Evolutionary conservation across 805 yeast genomes (phyloP).

Genomic region (Metschnikowia picachoensis): DNA sequence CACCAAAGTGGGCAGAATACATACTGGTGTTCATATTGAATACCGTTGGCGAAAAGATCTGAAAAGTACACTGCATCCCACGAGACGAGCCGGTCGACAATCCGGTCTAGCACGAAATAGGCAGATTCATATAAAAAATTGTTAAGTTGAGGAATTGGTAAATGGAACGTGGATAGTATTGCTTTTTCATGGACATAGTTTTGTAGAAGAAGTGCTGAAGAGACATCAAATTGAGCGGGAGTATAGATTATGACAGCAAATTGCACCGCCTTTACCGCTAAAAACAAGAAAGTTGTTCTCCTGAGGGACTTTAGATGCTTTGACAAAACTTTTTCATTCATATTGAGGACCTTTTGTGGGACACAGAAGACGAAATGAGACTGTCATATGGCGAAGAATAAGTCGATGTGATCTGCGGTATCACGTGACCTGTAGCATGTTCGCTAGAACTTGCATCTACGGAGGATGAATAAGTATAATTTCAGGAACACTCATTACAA

Average conservation of each 20-base stretch:
- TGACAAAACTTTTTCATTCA: not conserved
- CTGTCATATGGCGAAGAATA: too few species aligned
- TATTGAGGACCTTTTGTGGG: not conserved
- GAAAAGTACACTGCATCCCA: constrained; percentile 88
- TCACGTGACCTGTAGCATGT: too few species aligned
- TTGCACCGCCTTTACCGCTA: constrained; percentile 36
- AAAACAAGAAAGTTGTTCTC: constrained; percentile 17
- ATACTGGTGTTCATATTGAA: constrained; percentile 80
- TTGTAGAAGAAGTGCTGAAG: constrained; percentile 36
- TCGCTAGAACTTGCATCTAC: too few species aligned
- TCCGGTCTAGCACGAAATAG: constrained; percentile 6
- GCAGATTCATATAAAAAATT: not conserved
- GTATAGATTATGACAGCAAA: constrained; percentile 32
- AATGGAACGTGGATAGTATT: constrained; percentile 9
- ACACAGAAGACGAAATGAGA: too few species aligned
- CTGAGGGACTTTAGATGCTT: not conserved
- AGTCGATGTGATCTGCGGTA: too few species aligned
- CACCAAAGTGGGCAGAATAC: constrained; percentile 85
- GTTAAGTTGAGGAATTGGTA: constrained; percentile 3
- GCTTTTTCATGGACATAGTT: constrained; percentile 12
- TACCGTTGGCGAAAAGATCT: constrained; percentile 48
- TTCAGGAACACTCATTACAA: too few species aligned
- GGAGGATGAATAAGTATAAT: too few species aligned
- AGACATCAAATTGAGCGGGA: constrained; percentile 49
- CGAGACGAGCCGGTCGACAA: constrained; percentile 52